A percentile compares a stretch with the other conserved stretches of the same genome.
Evolutionary conservation across 2,329 filamentous ascomycete species (phyloP).

Genomic region (Fusarium setosum): DNA sequence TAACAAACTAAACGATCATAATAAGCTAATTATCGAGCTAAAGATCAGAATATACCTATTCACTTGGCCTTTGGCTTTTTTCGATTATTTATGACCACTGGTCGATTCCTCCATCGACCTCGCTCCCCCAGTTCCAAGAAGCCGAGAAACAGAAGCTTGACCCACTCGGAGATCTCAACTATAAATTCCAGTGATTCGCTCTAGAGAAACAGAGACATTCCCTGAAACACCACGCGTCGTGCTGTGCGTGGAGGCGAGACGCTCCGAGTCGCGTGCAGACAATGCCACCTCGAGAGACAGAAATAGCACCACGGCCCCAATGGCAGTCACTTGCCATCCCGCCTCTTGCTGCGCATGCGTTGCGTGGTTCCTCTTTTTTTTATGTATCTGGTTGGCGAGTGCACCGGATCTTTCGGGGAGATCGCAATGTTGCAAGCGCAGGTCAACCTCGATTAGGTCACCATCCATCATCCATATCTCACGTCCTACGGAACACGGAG

Average conservation of each 20-base stretch:
- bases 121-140: no score
- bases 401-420: slow-evolving; percentile 1
- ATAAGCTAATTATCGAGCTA: no score
- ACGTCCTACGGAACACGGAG: slow-evolving; percentile 18
- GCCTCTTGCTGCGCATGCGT: neutral
- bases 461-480: neutral
- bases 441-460: no score
- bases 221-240: slow-evolving; percentile 28
- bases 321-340: neutral
- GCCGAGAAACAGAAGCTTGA: neutral
- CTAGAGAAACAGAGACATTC: slow-evolving; percentile 13
- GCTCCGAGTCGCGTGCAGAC: slow-evolving; percentile 26
- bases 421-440: neutral
- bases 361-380: no score
- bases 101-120: no score
- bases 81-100: no score
- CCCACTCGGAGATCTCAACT: slow-evolving; percentile 5
- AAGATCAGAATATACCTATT: no score
- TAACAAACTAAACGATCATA: no score
- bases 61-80: no score
- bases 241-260: slow-evolving; percentile 22
- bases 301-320: slow-evolving; percentile 20
- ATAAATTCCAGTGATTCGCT: slow-evolving; percentile 3
- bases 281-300: slow-evolving; percentile 21
- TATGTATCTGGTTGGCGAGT: slow-evolving; percentile 7